Conservation (phyloP, 1,284 basidiomycete genomes). For the Pseudozyma pruni region DNA sequence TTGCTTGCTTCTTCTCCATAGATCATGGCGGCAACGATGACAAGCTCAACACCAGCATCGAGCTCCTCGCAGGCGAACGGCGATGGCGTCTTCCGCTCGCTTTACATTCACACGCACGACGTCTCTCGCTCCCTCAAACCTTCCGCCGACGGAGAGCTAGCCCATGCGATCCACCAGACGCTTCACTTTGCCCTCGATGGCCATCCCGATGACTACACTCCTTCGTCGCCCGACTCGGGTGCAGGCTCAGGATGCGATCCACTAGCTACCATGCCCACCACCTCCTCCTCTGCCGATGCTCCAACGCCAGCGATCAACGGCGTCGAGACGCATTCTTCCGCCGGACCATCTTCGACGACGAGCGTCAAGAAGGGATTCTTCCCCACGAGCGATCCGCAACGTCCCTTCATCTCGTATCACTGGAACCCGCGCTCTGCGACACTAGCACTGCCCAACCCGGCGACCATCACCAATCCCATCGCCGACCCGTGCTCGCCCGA, state of each 20-base stretch:
- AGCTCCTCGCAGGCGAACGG: background rate
- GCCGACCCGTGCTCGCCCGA: conserved; percentile 55
- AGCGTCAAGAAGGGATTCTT: conserved; percentile 49
- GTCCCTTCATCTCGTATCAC: conserved; percentile 57
- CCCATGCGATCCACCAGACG: conserved; percentile 62
- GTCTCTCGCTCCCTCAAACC: conserved; percentile 58
- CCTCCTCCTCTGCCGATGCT: conserved; percentile 9
- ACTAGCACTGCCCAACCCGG: conserved; percentile 52
- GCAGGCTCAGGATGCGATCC: conserved; percentile 30
- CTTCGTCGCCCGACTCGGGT: conserved; percentile 18
- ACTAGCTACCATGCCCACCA: conserved; percentile 35
- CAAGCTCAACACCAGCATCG: conserved; percentile 1
- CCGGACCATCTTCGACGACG: background rate
- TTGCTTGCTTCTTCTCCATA: no score
- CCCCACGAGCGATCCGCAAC: conserved; percentile 31
- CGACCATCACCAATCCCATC: conserved; percentile 51
- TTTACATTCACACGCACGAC: conserved; percentile 61
- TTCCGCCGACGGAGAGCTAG: conserved; percentile 57
- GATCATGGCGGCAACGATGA: no score
- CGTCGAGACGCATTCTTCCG: conserved; percentile 1
- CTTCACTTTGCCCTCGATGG: conserved; percentile 62
- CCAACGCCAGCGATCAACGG: background rate
- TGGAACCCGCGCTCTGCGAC: conserved; percentile 30
- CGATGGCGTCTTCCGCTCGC: conserved; percentile 18
- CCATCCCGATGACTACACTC: conserved; percentile 53